Conservation (phyloP, 106 monocot genomes). For the Xerophyta viscosa region DNA sequence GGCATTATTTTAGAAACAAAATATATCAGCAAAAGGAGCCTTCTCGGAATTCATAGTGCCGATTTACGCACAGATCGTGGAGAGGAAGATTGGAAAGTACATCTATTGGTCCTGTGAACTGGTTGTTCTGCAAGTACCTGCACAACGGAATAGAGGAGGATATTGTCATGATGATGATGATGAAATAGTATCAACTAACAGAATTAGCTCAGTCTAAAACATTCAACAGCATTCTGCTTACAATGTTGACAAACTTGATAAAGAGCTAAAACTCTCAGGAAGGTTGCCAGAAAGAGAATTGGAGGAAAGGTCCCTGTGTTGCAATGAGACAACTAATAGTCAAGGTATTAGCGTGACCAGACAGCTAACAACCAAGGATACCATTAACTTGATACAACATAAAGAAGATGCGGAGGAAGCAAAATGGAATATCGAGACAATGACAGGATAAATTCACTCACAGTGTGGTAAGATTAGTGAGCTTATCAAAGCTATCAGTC, state of each 20-base stretch:
- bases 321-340: too few species aligned
- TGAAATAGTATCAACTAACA: not conserved
- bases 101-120: slow-evolving; percentile 71
- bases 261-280: slow-evolving; percentile 43
- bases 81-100: slow-evolving; percentile 64
- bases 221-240: slow-evolving; percentile 19
- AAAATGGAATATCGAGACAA: not conserved
- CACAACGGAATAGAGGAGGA: slow-evolving; percentile 7
- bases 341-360: too few species aligned
- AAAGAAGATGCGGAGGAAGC: too few species aligned
- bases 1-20: too few species aligned
- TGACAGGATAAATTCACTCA: slow-evolving; percentile 25
- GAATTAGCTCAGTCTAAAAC: too few species aligned
- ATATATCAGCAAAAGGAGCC: too few species aligned
- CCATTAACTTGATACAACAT: too few species aligned
- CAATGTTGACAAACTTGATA: slow-evolving; percentile 48
- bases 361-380: too few species aligned
- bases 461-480: slow-evolving; percentile 50
- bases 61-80: slow-evolving; percentile 52
- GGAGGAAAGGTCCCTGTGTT: slow-evolving; percentile 62
- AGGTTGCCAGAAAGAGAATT: slow-evolving; percentile 53
- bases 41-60: not conserved
- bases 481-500: slow-evolving; percentile 36
- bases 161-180: not conserved
- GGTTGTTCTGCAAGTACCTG: slow-evolving; percentile 82